Percentiles rank a stretch among this genome's conserved stretches.
Evolutionary conservation across 2,329 filamentous ascomycete genomes (phyloP).

Genomic region (Alternaria sp.): DNA sequence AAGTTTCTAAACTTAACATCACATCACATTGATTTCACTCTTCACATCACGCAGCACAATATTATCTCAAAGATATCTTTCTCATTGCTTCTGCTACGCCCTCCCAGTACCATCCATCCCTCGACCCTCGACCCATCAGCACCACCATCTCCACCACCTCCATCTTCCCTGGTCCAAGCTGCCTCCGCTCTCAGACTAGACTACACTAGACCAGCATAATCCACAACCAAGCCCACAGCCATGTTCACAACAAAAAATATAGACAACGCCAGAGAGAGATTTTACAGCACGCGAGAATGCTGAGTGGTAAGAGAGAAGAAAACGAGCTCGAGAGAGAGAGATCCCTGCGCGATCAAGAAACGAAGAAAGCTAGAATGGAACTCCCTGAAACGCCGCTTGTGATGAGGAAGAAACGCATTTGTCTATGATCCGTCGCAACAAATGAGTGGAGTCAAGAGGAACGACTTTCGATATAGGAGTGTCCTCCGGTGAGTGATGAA

Average conservation of each 20-base stretch:
- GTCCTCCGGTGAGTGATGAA: slow-evolving; percentile 17
- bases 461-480: slow-evolving; percentile 22
- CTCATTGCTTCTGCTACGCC: slow-evolving; percentile 8
- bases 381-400: slow-evolving; percentile 29
- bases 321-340: neutral
- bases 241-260: slow-evolving; percentile 10
- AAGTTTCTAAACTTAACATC: neutral
- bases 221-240: neutral
- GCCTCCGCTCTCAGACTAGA: slow-evolving; percentile 7
- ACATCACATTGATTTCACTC: neutral
- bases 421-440: slow-evolving; percentile 22
- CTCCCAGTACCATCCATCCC: neutral
- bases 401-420: slow-evolving; percentile 17
- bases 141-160: neutral
- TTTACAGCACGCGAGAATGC: slow-evolving; percentile 14
- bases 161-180: slow-evolving; percentile 2
- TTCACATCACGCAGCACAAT: neutral
- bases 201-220: neutral
- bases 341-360: slow-evolving; percentile 7
- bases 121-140: neutral
- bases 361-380: slow-evolving; percentile 1
- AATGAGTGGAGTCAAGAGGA: slow-evolving; percentile 42
- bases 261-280: slow-evolving; percentile 16
- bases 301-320: neutral
- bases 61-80: slow-evolving; percentile 21